A percentile compares a stretch with the other conserved stretches of the same genome.
Evolutionary conservation across 2,329 filamentous ascomycete genomes (phyloP).

Genomic region (Reticulascus tulasneorum): DNA sequence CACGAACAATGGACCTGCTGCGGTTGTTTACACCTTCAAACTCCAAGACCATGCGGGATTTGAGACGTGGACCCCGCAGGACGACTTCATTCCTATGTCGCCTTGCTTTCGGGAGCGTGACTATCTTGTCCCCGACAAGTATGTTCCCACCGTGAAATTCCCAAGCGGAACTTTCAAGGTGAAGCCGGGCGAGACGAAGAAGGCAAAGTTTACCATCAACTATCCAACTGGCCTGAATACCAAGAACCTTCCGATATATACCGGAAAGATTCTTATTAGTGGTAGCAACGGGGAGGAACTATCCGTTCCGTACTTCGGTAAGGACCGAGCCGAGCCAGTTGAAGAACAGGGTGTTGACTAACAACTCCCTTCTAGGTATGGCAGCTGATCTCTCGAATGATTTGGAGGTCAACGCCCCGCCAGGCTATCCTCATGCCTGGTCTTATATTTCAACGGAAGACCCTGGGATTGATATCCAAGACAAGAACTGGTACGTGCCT

Average conservation of each 20-base stretch:
- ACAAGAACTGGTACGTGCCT: too few species aligned
- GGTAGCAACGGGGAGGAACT: slow-evolving; percentile 28
- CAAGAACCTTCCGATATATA: slow-evolving; percentile 27
- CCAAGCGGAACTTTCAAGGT: slow-evolving; percentile 12
- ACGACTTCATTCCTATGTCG: too few species aligned
- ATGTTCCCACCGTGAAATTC: slow-evolving; percentile 2
- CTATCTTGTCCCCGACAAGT: background rate
- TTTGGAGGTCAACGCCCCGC: slow-evolving; percentile 2
- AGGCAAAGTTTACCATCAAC: too few species aligned
- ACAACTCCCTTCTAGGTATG: too few species aligned
- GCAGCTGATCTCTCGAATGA: slow-evolving; percentile 8
- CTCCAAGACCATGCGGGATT: slow-evolving; percentile 27
- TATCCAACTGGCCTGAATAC: slow-evolving; percentile 13
- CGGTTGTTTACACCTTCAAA: slow-evolving; percentile 25
- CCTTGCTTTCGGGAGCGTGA: slow-evolving; percentile 13
- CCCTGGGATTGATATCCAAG: too few species aligned
- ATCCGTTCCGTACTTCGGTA: slow-evolving; percentile 27
- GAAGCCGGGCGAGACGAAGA: slow-evolving; percentile 18
- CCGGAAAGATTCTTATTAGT: slow-evolving; percentile 27
- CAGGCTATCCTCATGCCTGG: slow-evolving; percentile 6
- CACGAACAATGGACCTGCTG: slow-evolving; percentile 28
- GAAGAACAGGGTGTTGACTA: too few species aligned
- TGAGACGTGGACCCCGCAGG: too few species aligned
- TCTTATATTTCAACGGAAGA: too few species aligned
- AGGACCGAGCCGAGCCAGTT: too few species aligned